Evolutionary conservation across 768 basidiomycete genomes (phyloP), one percentile per base, ranked within the genome.

Genomic region (Lentinula guzmanii): DNA sequence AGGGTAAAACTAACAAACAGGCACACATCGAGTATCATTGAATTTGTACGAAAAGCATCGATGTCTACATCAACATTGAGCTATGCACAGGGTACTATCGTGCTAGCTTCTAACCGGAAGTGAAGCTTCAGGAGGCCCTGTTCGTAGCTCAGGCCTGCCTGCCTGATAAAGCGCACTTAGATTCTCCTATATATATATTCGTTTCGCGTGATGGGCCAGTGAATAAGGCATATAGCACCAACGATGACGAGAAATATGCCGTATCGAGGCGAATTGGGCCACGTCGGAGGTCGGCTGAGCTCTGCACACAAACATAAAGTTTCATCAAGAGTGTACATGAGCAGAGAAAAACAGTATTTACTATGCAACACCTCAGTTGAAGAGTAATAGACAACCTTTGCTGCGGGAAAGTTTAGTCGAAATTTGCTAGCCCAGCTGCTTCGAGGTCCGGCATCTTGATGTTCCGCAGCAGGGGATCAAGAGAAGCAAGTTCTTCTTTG

Each of bases 401-500:
- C 21, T 56, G 21, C 21, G 43, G 4, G 39, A 11, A 56, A 56
- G 1, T 4, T 59, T 16, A 59, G 16, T 62, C 61, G 35, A 46
- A 62, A n/a, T 62, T 54, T 51, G 48, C 51, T n/a, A 31, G 34
- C 13, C 43, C 64, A 10, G 46, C 42, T 15, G 57, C 67, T 15
- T 76, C 75, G 28, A 63, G 57, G 7, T 75, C 75, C 21, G 75
- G 66, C 7, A 72, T 62, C 46, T 67, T 73, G 51, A 84, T 77
- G 65, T 88, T 90, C 46, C 87, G 78, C 58, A 93, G 76, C 37
- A 92, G 70, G 31, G 91, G 91, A 72, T 92, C 90, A 50, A 94
- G 79, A 28, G 90, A 89, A 16, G 88, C 85, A 41, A 95, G 76
- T 72, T 95, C 92, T 61, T 91, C 89, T 71, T 82, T 87, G 71